Conservation (phyloP, 2,329 filamentous ascomycete species). For the Neopestalotiopsis sp. region DNA sequence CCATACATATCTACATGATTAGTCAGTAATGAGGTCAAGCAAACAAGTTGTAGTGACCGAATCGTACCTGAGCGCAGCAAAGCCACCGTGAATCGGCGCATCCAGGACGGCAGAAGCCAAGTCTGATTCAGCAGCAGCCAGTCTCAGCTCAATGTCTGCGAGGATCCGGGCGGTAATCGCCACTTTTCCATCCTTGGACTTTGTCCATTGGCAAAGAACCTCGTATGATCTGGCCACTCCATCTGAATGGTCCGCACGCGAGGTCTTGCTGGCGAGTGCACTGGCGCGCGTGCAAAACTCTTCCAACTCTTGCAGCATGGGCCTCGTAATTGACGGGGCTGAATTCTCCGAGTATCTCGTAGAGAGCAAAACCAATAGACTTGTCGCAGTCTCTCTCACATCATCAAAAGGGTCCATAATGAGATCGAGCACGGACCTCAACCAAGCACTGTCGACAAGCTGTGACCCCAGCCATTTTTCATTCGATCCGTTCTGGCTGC, state of each 20-base stretch:
- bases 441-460: constrained; percentile 55
- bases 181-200: constrained; percentile 46
- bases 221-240: constrained; percentile 81
- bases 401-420: constrained; percentile 93
- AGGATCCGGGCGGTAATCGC: constrained; percentile 64
- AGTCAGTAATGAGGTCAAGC: constrained; percentile 2
- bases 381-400: constrained; percentile 68
- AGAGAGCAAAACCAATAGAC: constrained; percentile 57
- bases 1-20: constrained; percentile 54
- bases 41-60: not conserved
- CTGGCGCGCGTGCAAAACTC: constrained; percentile 60
- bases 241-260: constrained; percentile 90
- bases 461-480: constrained; percentile 42
- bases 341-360: constrained; percentile 38
- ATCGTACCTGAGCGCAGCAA: constrained; percentile 68
- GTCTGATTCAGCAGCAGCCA: constrained; percentile 66
- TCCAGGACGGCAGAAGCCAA: constrained; percentile 70
- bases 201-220: constrained; percentile 67
- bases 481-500: constrained; percentile 63
- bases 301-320: constrained; percentile 42
- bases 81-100: constrained; percentile 72
- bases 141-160: constrained; percentile 66
- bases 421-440: constrained; percentile 75
- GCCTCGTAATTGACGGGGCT: constrained; percentile 20
- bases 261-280: constrained; percentile 69